These are phyloP conservation scores for Syzygium syzygioides DNA, from an alignment of 441 rosid genomes.

Conservation along the genomic window DNA sequence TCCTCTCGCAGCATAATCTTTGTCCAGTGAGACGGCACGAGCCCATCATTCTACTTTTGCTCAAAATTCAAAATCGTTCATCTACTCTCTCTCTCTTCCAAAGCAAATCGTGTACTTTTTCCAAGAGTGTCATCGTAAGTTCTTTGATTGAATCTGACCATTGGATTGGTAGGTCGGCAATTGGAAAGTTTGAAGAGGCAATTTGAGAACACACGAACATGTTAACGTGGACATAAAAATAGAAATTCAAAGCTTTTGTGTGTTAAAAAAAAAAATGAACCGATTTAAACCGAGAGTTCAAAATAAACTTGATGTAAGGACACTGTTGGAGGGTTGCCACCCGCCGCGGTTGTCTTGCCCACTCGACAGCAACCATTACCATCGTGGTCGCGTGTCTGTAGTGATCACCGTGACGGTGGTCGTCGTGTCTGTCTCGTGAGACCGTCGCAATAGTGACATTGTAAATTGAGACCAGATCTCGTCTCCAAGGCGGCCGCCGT, in stretches of 20 bases:
- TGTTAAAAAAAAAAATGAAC: no score
- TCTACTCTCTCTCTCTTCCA: no score
- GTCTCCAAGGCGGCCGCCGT: rapidly evolving
- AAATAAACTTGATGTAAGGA: no score
- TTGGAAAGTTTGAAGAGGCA: neutral
- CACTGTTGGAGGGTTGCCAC: no score
- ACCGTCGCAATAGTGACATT: no score
- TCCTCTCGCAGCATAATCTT: no score
- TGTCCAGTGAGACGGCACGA: neutral
- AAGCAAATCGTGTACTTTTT: no score
- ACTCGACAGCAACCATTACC: neutral
- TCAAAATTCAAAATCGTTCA: neutral
- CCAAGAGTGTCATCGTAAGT: neutral
- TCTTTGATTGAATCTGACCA: neutral
- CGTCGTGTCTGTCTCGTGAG: rapidly evolving
- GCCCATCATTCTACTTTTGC: neutral
- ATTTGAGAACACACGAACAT: no score
- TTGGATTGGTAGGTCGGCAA: neutral
- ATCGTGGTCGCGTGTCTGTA: neutral
- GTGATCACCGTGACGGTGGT: neutral
- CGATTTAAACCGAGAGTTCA: no score
- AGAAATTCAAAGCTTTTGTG: no score
- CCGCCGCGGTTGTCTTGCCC: neutral
- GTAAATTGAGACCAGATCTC: neutral
- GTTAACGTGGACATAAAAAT: no score